Conservation (phyloP, 1,284 basidiomycete species). For the Marasmius fiardii region DNA sequence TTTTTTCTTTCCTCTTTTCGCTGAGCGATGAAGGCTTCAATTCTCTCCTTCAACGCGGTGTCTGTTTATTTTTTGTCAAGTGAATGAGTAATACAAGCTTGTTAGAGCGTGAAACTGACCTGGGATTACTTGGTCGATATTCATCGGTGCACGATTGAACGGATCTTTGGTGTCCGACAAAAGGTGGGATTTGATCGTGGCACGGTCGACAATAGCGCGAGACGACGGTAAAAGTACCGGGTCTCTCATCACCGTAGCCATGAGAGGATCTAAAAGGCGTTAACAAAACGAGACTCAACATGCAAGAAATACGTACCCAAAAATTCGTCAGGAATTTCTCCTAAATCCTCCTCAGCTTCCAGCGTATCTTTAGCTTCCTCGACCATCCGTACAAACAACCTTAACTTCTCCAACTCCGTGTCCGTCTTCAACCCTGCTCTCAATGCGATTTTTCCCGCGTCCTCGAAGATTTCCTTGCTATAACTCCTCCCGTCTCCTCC, state of each 20-base stretch:
- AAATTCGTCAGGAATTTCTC: slow-evolving; percentile 96
- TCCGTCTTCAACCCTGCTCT: slow-evolving; percentile 75
- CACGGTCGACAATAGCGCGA: slow-evolving; percentile 76
- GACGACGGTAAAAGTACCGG: slow-evolving; percentile 92
- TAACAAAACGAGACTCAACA: background rate
- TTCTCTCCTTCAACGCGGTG: slow-evolving; percentile 39
- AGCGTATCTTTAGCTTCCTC: slow-evolving; percentile 79
- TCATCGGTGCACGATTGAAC: slow-evolving; percentile 82
- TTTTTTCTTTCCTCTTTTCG: slow-evolving; percentile 25
- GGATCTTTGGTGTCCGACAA: slow-evolving; percentile 90
- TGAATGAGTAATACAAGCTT: background rate
- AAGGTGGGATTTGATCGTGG: slow-evolving; percentile 95
- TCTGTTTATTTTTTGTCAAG: slow-evolving; percentile 22
- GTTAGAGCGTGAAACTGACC: slow-evolving; percentile 36
- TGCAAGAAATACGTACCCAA: slow-evolving; percentile 54
- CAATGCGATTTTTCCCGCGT: slow-evolving; percentile 71
- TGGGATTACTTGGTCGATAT: slow-evolving; percentile 80
- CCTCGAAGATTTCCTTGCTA: slow-evolving; percentile 79
- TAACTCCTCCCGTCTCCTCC: slow-evolving; percentile 95
- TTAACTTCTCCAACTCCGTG: slow-evolving; percentile 74
- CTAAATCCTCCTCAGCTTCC: slow-evolving; percentile 89
- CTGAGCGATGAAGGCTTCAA: slow-evolving; percentile 41
- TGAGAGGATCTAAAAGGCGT: slow-evolving; percentile 71
- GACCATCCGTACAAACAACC: slow-evolving; percentile 76
- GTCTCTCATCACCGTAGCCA: slow-evolving; percentile 95